Evolutionary conservation across 1,139 yeast species (phyloP), one percentile per base, ranked within the genome.

Genomic region (Sugiyamaella grinbergsii): DNA sequence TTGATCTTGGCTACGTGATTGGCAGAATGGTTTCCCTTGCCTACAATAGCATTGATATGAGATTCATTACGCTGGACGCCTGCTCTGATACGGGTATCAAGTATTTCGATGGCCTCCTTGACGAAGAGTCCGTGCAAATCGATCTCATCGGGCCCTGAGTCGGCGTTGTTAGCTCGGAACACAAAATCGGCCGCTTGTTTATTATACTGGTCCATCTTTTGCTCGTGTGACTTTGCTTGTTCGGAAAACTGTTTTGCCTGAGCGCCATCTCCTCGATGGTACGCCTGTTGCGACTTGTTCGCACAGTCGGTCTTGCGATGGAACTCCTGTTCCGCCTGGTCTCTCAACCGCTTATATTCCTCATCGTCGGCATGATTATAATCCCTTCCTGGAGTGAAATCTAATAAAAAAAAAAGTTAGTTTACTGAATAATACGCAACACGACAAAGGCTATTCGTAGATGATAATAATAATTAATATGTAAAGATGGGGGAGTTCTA

Each of bases 101-200:
- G 74, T 48, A 85, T 80, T 66, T 80, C 84, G 56, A 82, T 81
- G 3, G 97, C 97, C 71, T 93, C 98, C 43, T 84, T 85, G 31
- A 91, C 95, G 60, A 77, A 90, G 34, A 93, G 74, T 0, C 98
- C 98, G 67, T 93, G 98, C 53, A 93, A 75, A 69, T 93, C 98
- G 56, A 93, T 89, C 69, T 93, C 98, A 66, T 89, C 87, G 15
- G 76, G 77, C 28, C 80, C 83, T 28, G 94, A 83, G 64, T 90
- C 97, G 29, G 88, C 80, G 64, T 93, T 93, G 66, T 93, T 93
- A 60, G 86, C 93, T 42, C 84, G 74, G 66, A 91, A 91, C 2
- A 90, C 98, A 65, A 84, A 91, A 65, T 83, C 91, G 0, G 97
- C 97, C 0, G 98, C 98, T 66, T 83, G 80, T 28, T 75, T 72